A percentile compares a stretch with the other conserved stretches of the same genome.
Evolutionary conservation across 352 stramenopile species (phyloP).

Genomic region (Phytophthora podocarpi): DNA sequence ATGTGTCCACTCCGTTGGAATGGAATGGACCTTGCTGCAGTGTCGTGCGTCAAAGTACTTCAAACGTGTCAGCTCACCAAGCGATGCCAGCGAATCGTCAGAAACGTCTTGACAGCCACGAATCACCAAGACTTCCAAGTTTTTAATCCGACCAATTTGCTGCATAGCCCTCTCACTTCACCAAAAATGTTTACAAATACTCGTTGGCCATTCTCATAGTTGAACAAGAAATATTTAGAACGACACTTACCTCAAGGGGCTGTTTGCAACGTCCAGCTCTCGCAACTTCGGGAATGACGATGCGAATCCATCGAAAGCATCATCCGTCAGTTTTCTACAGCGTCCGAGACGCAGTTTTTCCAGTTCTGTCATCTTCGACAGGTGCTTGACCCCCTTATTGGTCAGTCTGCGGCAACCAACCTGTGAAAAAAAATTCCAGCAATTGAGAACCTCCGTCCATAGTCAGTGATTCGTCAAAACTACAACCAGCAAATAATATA

Average conservation of each 20-base stretch:
- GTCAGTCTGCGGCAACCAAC: conserved; percentile 59
- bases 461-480: background rate
- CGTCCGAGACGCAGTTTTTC: conserved; percentile 60
- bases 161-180: conserved; percentile 38
- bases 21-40: conserved; percentile 57
- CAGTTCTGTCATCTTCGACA: conserved; percentile 49
- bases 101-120: conserved; percentile 47
- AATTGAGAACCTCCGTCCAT: too few species aligned
- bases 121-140: conserved; percentile 49
- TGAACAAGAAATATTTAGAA: background rate
- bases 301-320: conserved; percentile 49
- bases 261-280: conserved; percentile 62
- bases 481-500: background rate
- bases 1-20: conserved; percentile 57
- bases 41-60: conserved; percentile 76
- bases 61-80: conserved; percentile 40
- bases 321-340: conserved; percentile 59
- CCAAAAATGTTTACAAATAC: background rate
- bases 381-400: conserved; percentile 54
- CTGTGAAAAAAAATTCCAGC: conserved; percentile 36
- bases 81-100: conserved; percentile 37
- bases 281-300: conserved; percentile 42
- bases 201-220: background rate
- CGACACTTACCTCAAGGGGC: conserved; percentile 44
- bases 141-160: conserved; percentile 40